Percentiles rank a stretch among this genome's conserved stretches.
Conservation (phyloP, 306 rosid genomes). For the Cicer cuneatum region DNA sequence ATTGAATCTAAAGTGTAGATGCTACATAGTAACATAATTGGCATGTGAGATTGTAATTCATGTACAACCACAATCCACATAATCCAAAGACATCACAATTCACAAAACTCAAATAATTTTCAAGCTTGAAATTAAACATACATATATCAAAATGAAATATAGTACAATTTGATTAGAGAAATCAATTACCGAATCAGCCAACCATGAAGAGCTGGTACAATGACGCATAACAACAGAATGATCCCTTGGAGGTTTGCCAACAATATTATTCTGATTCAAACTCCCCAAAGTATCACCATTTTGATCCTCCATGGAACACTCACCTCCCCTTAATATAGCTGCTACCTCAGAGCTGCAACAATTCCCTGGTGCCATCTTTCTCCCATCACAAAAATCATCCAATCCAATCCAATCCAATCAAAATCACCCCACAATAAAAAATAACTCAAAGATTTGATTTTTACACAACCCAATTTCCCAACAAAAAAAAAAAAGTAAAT, state of each 20-base stretch:
- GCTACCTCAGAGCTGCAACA: slow-evolving; percentile 42
- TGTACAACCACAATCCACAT: no score
- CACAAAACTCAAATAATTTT: no score
- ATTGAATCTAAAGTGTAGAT: no score
- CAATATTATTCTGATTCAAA: slow-evolving; percentile 40
- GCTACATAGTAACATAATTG: no score
- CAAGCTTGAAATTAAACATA: no score
- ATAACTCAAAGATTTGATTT: slow-evolving; percentile 14
- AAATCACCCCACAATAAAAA: slow-evolving; percentile 29
- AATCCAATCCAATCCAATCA: background rate
- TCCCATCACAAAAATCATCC: slow-evolving; percentile 44
- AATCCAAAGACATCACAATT: no score
- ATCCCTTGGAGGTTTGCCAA: slow-evolving; percentile 67
- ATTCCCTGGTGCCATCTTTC: slow-evolving; percentile 53
- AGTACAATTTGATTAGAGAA: no score
- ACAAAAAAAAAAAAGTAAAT: background rate
- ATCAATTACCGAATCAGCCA: slow-evolving; percentile 45
- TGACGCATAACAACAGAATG: slow-evolving; percentile 54
- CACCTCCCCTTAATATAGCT: slow-evolving; percentile 40
- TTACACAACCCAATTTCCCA: slow-evolving; percentile 6
- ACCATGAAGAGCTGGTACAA: slow-evolving; percentile 59
- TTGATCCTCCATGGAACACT: slow-evolving; percentile 56
- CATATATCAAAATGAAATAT: no score
- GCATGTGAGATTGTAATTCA: no score
- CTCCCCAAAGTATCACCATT: slow-evolving; percentile 52